Evolutionary conservation across 345 rosid species (phyloP), one percentile per base, ranked within the genome.

Genomic region (Populus euphratica): DNA sequence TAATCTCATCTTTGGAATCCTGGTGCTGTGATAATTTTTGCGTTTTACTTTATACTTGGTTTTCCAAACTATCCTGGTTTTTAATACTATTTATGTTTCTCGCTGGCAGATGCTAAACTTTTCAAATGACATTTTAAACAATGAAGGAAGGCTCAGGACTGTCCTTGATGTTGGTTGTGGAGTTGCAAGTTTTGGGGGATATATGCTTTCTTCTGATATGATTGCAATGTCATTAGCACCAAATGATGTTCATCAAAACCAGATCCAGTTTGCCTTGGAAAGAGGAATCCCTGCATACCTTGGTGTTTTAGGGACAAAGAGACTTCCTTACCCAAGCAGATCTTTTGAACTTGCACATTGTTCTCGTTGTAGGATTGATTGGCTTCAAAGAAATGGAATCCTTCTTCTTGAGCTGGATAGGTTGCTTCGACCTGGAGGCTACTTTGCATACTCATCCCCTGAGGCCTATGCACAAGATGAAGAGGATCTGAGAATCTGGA

Each of bases 91-190:
- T n/a, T 69, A 65, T 44, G 11, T 56, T 75, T 83, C 78, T 77
- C n/a, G 67, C 83, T 79, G n/a, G 80, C 92, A 96, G 98, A 96
- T 96, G 99, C 94, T 96, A 75, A 92, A 92, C 81, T 96, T 94
- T 75, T 85, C 98, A 4, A 84, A 88, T 29, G 81, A 89, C 79
- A 90, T 79, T 69, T 79, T 96, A 77, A 94, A 92, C 79, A 80
- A 96, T 31, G 94, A 82, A 65, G 99, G 99, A 74, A 89, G 85
- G 49, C 16, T 96, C 38, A 84, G 99, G 74, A 92, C 97, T 11
- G 98, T 96, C 80, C 91, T 96, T 63, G 99, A 96, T 85, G 99
- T 96, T 74, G 99, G 99, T 21, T 96, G 98, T 29, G 99, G 99
- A 70, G 99, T 96, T 73, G 99, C 99, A 7, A 96, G 98, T 85